Conservation (phyloP, 176 grass and related monocot genomes). For the barley (Hordeum vulgare) region MorexV3_pseudomolecules_assembly NC_058520.1:406981742-406982241, state of each 20-base stretch:
- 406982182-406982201: neutral
- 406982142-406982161: neutral
- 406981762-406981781: too few species aligned
- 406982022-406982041: neutral
- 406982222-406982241: neutral
- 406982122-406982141: neutral
- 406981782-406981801: too few species aligned
- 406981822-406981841: too few species aligned
- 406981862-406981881: neutral
- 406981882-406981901: neutral
- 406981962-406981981: neutral
- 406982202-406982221: neutral
- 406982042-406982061: neutral
- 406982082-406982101: neutral
- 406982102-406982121: neutral
- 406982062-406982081: conserved; percentile 16
- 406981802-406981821: too few species aligned
- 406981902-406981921: neutral
- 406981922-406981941: neutral
- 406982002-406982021: neutral
- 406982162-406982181: neutral
- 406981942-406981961: neutral
- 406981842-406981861: too few species aligned
- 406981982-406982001: neutral
- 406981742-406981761: too few species aligned